phyloP scores from a whole-genome alignment of 2,329 filamentous ascomycete species.

The Zymoseptoria pseudotritici region DNA sequence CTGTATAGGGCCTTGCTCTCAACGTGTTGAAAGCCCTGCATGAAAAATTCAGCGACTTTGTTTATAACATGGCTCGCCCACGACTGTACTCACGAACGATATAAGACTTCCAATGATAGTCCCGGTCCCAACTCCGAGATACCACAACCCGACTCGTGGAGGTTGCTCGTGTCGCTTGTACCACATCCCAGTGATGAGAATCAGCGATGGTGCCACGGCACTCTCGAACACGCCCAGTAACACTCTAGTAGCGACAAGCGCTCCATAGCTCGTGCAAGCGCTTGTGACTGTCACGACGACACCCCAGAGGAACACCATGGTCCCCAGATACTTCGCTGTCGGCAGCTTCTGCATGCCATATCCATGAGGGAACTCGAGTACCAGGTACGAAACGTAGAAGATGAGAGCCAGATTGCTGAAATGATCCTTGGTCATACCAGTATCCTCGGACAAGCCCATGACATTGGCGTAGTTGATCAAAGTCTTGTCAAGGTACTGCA shows the following conservation, averaged over 20 bases:
- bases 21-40: not conserved
- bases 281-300: constrained; percentile 42
- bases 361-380: constrained; percentile 35
- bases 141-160: constrained; percentile 58
- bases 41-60: not conserved
- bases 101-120: constrained; percentile 51
- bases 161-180: constrained; percentile 48
- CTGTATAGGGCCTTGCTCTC: constrained; percentile 21
- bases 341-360: constrained; percentile 49
- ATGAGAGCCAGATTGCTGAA: constrained; percentile 30
- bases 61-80: not conserved
- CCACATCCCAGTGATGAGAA: constrained; percentile 47
- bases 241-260: constrained; percentile 43
- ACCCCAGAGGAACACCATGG: constrained; percentile 40
- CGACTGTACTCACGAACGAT: constrained; percentile 39
- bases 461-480: constrained; percentile 37
- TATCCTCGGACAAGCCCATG: constrained; percentile 35
- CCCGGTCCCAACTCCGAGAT: constrained; percentile 53
- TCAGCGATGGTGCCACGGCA: constrained; percentile 47
- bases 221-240: constrained; percentile 49
- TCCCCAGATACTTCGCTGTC: constrained; percentile 46
- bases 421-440: constrained; percentile 29
- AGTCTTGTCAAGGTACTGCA: constrained; percentile 37
- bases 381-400: constrained; percentile 34
- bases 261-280: constrained; percentile 45